phyloP scores from a whole-genome alignment of 1,139 yeast species.

The Hansenula lynferdii region DNA sequence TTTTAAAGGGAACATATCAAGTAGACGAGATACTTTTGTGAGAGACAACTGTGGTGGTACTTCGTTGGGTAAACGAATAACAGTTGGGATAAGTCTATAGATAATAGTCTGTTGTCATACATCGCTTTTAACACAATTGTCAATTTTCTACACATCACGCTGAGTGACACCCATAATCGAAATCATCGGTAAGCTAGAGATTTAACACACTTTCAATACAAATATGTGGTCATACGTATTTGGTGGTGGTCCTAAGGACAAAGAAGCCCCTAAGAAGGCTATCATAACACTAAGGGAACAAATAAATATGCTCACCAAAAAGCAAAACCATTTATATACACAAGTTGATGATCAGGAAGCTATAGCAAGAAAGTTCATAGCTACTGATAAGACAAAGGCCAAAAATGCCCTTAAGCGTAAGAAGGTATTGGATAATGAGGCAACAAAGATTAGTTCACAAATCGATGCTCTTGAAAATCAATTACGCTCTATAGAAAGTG shows the following conservation, averaged over 20 bases:
- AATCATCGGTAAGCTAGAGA: too few species aligned
- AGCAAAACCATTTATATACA: slow-evolving; percentile 74
- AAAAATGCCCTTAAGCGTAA: slow-evolving; percentile 85
- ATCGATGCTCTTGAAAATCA: slow-evolving; percentile 88
- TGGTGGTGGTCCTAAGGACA: slow-evolving; percentile 59
- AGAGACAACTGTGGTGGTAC: too few species aligned
- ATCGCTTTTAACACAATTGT: too few species aligned
- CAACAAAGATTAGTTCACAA: slow-evolving; percentile 80
- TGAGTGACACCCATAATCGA: too few species aligned
- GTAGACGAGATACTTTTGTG: too few species aligned
- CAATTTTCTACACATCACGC: too few species aligned
- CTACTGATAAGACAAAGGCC: slow-evolving; percentile 68
- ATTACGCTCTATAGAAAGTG: slow-evolving; percentile 85
- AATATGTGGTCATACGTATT: slow-evolving; percentile 76
- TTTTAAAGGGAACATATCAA: too few species aligned
- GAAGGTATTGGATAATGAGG: slow-evolving; percentile 73
- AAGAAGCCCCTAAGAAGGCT: slow-evolving; percentile 86
- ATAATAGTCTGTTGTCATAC: too few species aligned
- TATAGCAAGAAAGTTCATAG: slow-evolving; percentile 68
- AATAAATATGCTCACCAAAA: slow-evolving; percentile 79
- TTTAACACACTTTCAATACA: slow-evolving; percentile 1
- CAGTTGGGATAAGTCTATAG: too few species aligned
- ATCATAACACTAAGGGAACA: slow-evolving; percentile 88
- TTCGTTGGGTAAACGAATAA: too few species aligned
- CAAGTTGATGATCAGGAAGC: slow-evolving; percentile 82